A percentile compares a stretch with the other conserved stretches of the same genome.
These are phyloP conservation scores for Podila epigama DNA, from an alignment of 192 early-diverging fungal genomes.

Conservation along the genomic window DNA sequence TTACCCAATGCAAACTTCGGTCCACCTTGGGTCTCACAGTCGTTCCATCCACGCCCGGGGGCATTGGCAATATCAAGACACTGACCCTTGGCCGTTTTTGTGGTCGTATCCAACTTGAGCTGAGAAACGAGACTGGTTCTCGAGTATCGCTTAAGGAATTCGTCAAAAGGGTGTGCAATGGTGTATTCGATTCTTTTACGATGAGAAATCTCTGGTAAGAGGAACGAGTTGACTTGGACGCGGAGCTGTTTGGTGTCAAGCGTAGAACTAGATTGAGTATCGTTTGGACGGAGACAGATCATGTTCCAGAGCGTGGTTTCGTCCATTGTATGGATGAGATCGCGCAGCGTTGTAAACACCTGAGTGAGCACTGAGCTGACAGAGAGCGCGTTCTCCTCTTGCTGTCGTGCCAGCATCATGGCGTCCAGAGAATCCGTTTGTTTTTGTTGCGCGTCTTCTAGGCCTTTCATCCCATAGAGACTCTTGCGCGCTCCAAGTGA, in stretches of 20 bases:
- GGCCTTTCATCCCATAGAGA: slow-evolving; percentile 29
- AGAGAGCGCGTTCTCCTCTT: slow-evolving; percentile 49
- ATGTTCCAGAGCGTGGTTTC: slow-evolving; percentile 85
- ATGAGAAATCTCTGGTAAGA: slow-evolving; percentile 74
- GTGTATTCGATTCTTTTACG: slow-evolving; percentile 77
- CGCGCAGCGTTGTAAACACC: slow-evolving; percentile 73
- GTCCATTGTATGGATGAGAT: slow-evolving; percentile 78
- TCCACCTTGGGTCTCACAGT: slow-evolving; percentile 57
- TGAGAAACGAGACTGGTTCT: slow-evolving; percentile 50
- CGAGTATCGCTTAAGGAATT: slow-evolving; percentile 78
- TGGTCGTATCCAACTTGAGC: slow-evolving; percentile 14
- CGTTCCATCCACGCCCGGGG: slow-evolving; percentile 34
- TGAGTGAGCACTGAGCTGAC: slow-evolving; percentile 63
- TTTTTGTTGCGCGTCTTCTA: slow-evolving; percentile 17
- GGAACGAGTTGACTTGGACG: slow-evolving; percentile 72
- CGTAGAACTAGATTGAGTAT: slow-evolving; percentile 51
- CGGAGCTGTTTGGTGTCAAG: slow-evolving; percentile 71
- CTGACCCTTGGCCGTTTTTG: slow-evolving; percentile 23
- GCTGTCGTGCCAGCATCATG: slow-evolving; percentile 25
- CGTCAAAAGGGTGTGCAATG: slow-evolving; percentile 68
- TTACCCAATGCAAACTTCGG: slow-evolving; percentile 59
- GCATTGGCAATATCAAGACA: slow-evolving; percentile 30
- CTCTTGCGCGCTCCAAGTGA: slow-evolving; percentile 51
- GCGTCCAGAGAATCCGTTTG: slow-evolving; percentile 7
- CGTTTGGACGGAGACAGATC: slow-evolving; percentile 80